These are phyloP conservation scores for Penicillium concentricum DNA, from an alignment of 2,329 filamentous ascomycete genomes.

Conservation along the genomic window DNA sequence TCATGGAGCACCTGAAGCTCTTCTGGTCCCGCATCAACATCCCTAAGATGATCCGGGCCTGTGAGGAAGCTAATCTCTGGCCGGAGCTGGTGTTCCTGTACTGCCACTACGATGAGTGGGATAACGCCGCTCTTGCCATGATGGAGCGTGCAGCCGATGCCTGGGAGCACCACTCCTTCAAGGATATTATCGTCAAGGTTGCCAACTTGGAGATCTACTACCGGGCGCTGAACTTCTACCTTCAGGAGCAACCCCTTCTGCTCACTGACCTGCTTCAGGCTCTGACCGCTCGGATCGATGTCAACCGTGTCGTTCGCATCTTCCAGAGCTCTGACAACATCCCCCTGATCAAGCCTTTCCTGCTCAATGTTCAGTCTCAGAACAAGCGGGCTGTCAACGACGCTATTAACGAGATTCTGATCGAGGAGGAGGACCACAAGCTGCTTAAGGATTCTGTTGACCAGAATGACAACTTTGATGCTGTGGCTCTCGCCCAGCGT, in stretches of 20 bases:
- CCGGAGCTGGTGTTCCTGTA: constrained; percentile 97
- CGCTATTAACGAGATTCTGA: constrained; percentile 94
- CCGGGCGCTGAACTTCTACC: constrained; percentile 92
- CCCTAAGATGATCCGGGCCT: constrained; percentile 90
- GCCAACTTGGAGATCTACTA: constrained; percentile 99
- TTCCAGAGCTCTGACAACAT: constrained; percentile 99
- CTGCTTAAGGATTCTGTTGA: constrained; percentile 95
- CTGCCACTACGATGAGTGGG: constrained; percentile 96
- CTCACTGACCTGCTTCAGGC: constrained; percentile 93
- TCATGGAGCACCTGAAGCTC: constrained; percentile 98
- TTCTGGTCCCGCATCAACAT: constrained; percentile 99
- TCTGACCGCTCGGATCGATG: constrained; percentile 89
- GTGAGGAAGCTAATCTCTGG: constrained; percentile 94
- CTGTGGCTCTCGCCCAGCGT: constrained; percentile 84
- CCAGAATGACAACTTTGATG: constrained; percentile 99
- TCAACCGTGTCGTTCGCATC: constrained; percentile 98
- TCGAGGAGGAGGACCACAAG: constrained; percentile 99
- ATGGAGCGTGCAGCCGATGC: constrained; percentile 97
- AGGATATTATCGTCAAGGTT: constrained; percentile 97
- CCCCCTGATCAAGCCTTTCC: constrained; percentile 96
- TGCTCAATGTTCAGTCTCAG: constrained; percentile 91
- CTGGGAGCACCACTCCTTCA: constrained; percentile 99
- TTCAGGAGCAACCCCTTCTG: constrained; percentile 93
- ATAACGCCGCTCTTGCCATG: constrained; percentile 94
- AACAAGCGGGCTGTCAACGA: constrained; percentile 99